A percentile compares a stretch with the other conserved stretches of the same genome.
phyloP scores from a whole-genome alignment of 2,329 filamentous ascomycete genomes.

The Orbilia blumenaviensis region DNA sequence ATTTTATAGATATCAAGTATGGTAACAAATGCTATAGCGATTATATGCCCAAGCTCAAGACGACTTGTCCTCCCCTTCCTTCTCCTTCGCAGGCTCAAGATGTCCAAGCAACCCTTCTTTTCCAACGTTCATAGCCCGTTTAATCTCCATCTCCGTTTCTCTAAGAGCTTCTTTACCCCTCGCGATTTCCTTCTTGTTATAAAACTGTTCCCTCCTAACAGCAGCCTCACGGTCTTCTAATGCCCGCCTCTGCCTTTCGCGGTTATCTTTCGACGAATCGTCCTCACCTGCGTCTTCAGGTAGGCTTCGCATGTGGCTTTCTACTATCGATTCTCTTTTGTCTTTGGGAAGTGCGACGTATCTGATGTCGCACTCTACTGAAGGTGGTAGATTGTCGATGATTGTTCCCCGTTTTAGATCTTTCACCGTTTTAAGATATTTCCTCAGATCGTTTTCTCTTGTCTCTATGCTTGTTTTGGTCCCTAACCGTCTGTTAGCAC shows the following conservation, averaged over 20 bases:
- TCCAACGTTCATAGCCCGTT: constrained; percentile 73
- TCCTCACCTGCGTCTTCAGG: constrained; percentile 67
- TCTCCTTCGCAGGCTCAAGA: constrained; percentile 59
- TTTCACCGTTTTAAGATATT: constrained; percentile 71
- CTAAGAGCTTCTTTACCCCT: constrained; percentile 70
- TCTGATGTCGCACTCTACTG: constrained; percentile 72
- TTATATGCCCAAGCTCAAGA: background rate
- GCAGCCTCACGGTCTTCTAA: constrained; percentile 71
- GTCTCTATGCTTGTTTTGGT: constrained; percentile 70
- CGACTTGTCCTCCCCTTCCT: constrained; percentile 8
- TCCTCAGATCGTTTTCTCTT: constrained; percentile 74
- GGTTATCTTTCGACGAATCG: constrained; percentile 64
- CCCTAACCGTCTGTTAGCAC: constrained; percentile 63
- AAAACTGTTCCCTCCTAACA: constrained; percentile 72
- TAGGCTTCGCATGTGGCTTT: constrained; percentile 73
- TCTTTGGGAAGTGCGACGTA: constrained; percentile 72
- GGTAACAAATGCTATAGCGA: too few relatives aligned
- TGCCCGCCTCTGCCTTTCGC: constrained; percentile 72
- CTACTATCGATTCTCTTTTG: constrained; percentile 71
- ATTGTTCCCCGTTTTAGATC: constrained; percentile 70
- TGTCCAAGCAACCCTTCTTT: constrained; percentile 74
- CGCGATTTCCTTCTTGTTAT: constrained; percentile 69
- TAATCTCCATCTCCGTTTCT: constrained; percentile 74
- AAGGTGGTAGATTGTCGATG: constrained; percentile 69
- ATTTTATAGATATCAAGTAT: too few relatives aligned